These are phyloP conservation scores for Akanthomyces muscarius DNA, from an alignment of 2,329 filamentous ascomycete genomes.

Conservation along the genomic window DNA sequence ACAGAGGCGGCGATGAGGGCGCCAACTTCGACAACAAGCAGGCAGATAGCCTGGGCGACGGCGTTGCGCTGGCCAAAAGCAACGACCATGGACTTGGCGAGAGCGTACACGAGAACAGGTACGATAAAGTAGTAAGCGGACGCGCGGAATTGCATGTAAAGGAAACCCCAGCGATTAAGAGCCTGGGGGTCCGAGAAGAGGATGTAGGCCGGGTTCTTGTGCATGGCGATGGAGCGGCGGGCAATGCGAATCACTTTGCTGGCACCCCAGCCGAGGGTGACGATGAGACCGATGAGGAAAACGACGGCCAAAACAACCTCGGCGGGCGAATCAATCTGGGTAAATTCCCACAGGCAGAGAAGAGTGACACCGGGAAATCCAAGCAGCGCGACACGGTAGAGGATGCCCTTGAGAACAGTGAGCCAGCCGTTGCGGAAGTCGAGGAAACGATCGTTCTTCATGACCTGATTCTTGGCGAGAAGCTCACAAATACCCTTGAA, in stretches of 20 bases:
- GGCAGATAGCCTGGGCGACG: slow-evolving; percentile 74
- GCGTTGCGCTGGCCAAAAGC: slow-evolving; percentile 70
- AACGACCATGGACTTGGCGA: slow-evolving; percentile 89
- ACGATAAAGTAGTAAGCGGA: slow-evolving; percentile 95
- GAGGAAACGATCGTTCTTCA: slow-evolving; percentile 80
- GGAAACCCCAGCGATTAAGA: slow-evolving; percentile 96
- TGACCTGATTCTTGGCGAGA: slow-evolving; percentile 68
- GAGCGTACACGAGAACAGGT: slow-evolving; percentile 69
- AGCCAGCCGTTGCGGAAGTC: slow-evolving; percentile 95
- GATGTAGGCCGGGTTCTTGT: slow-evolving; percentile 96
- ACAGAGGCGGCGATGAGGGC: slow-evolving; percentile 75
- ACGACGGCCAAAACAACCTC: slow-evolving; percentile 84
- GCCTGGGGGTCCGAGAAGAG: slow-evolving; percentile 93
- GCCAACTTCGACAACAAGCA: slow-evolving; percentile 76
- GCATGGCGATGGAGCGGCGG: slow-evolving; percentile 81
- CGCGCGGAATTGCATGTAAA: slow-evolving; percentile 95
- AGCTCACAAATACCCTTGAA: slow-evolving; percentile 83
- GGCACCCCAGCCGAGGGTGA: slow-evolving; percentile 78
- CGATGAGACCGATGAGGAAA: slow-evolving; percentile 77
- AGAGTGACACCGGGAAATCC: slow-evolving; percentile 90
- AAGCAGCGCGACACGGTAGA: slow-evolving; percentile 86
- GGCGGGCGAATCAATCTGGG: slow-evolving; percentile 76
- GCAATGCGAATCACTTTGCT: slow-evolving; percentile 88
- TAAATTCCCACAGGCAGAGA: slow-evolving; percentile 91
- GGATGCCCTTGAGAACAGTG: slow-evolving; percentile 86